phyloP scores from a whole-genome alignment of 805 yeast genomes.

The Candida incommunis region DNA sequence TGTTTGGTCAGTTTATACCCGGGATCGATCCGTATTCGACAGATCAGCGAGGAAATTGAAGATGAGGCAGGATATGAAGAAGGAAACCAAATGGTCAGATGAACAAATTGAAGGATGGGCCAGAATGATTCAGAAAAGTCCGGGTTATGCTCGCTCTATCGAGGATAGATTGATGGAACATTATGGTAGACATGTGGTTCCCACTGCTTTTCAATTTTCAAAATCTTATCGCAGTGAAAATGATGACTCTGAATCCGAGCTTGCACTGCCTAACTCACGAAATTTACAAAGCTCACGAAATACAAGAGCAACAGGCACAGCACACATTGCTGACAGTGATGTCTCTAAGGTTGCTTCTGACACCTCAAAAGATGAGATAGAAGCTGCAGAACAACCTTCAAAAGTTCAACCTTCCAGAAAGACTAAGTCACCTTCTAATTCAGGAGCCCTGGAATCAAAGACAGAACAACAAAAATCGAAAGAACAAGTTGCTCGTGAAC shows the following conservation, averaged over 20 bases:
- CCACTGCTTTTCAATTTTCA: background rate
- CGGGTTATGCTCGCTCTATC: background rate
- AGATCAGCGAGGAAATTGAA: conserved; percentile 36
- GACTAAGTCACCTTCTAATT: too few relatives aligned
- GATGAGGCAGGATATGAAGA: conserved; percentile 36
- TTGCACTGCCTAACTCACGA: too few relatives aligned
- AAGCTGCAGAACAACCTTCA: too few relatives aligned
- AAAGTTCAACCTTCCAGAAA: too few relatives aligned
- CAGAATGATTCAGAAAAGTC: conserved; percentile 25
- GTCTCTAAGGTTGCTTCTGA: too few relatives aligned
- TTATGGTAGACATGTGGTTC: background rate
- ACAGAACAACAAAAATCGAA: background rate
- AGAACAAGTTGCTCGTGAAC: background rate
- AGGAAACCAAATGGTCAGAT: conserved; percentile 57
- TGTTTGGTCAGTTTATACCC: conserved; percentile 42
- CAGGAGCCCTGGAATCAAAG: too few relatives aligned
- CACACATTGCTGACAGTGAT: too few relatives aligned
- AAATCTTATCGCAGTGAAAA: background rate
- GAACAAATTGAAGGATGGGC: conserved; percentile 95
- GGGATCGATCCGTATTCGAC: conserved; percentile 35
- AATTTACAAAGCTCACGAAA: too few relatives aligned
- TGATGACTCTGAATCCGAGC: background rate
- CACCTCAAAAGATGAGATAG: too few relatives aligned
- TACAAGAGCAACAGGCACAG: too few relatives aligned
- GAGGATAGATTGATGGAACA: background rate